Base-by-base conservation (phyloP, 257 asterid species). In the Scutellaria galericulata region DNA sequence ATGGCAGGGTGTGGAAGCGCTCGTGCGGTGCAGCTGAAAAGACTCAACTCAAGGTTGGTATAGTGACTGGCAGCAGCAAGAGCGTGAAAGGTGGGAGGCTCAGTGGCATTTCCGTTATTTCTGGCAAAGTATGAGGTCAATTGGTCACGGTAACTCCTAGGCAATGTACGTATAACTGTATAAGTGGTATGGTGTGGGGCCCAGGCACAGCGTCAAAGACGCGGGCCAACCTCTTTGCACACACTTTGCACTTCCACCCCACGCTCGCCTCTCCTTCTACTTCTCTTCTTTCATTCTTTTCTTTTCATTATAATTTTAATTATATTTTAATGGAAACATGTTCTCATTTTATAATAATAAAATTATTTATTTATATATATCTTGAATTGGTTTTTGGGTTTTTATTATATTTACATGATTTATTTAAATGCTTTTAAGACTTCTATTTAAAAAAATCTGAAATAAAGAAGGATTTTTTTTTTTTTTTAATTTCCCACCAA, bases 201-300 rank as follows among this genome's bases (percentile, higher is more conserved):
- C 73, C 64, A 31, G 37, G 37, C 4, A 31, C 13, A 67, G 93
- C 89, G 90, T 78, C 84, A 80, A 83, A 82, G 74, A 69, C 82
- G 85, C 80, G 69, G 73, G 77, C 71, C 68, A 40, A 65, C 60
- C 66, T 10, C 12, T n/a, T n/a, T 5, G 15, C 78, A 71, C 81
- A 56, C 79, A 27, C 81, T 24, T 66, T 61, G 13, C 9, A 9
- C 39, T 6, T 0, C 37, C 37, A 31, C 37, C 37, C 37, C 37
- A 31, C 37, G 37, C 37, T 31, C 37, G 7, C 61, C 2, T 31
- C 3, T 12, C 5, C 3, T 57, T 18, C 18, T 18, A 18, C 20
- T 27, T 24, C 5, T 58, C 35, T 12, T 31, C 7, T 4, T 58
- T 24, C 27, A 24, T 27, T 27, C 3, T 27, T 27, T 27, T 1